Base-by-base conservation (phyloP, 805 yeast species). In the Zygosaccharomyces bisporus region DNA sequence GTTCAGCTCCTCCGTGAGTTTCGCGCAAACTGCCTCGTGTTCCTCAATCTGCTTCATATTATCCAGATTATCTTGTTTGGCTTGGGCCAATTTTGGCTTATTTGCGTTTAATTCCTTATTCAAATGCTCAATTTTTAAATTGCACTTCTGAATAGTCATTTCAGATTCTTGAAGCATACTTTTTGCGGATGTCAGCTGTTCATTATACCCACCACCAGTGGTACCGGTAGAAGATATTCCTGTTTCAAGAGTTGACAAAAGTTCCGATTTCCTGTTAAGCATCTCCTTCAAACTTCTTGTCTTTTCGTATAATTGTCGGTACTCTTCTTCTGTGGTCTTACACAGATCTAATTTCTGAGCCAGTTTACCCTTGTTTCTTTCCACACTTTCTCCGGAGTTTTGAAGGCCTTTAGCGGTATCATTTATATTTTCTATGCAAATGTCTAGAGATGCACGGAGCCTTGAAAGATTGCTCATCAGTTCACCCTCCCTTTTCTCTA, bases 221-320 rank as follows among this genome's bases (percentile, higher is more conserved):
- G 70, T 73, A 43, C 95, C 96, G 47, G 78, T 81, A 0, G 95
- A 78, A 0, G 96, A 85, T n/a, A 90, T 81, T 55, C 97, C 96
- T 0, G 96, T 87, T 0, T 89, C 80, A 32, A 90, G 70, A 0
- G 95, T 82, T 0, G 93, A 84, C 7, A 87, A 66, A 8, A 90
- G 71, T 49, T 90, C 96, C 55, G 86, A 91, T 53, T 85, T 86
- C 47, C 71, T 74, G 25, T 71, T 68, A 37, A 75, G 71, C 10
- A 72, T 71, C 4, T 67, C 69, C 48, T 79, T 80, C 43, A 79
- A 51, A 0, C 60, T 57, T 2, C 64, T 68, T 17, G 84, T 66
- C n/a, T 66, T 57, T 1, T 56, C 59, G 39, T 77, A 79, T 8
- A 77, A 62, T 0, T 55, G 49, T 2, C 69, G 64, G 53, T 74